phyloP scores from a whole-genome alignment of 179 eudicot species.

The Silene noctiflora region DNA sequence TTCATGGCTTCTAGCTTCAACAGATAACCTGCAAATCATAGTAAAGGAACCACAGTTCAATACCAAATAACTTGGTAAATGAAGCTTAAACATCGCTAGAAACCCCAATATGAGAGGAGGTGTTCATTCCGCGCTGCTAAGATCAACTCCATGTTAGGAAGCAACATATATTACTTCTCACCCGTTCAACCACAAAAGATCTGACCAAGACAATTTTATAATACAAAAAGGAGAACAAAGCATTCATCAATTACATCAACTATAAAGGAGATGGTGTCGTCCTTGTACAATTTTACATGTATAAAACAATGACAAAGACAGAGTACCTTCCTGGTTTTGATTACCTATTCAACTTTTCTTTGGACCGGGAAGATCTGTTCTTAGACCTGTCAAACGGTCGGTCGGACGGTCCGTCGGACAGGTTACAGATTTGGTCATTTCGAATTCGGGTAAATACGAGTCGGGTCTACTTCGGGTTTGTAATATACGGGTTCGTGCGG shows the following conservation, averaged over 20 bases:
- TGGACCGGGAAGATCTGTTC: background rate
- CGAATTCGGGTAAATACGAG: too few relatives aligned
- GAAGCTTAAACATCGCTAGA: conserved; percentile 9
- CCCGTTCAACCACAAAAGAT: background rate
- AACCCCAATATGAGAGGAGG: background rate
- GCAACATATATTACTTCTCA: background rate
- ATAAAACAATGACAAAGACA: too few relatives aligned
- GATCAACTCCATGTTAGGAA: background rate
- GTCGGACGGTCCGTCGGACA: too few relatives aligned
- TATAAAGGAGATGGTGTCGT: background rate
- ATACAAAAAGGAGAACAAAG: background rate
- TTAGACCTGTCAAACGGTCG: too few relatives aligned
- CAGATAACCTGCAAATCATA: conserved; percentile 57
- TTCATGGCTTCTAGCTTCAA: conserved; percentile 62
- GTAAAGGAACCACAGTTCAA: conserved; percentile 18
- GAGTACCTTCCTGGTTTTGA: background rate
- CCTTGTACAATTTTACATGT: background rate
- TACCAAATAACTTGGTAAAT: background rate
- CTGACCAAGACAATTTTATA: background rate
- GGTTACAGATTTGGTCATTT: too few relatives aligned
- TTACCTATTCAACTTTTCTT: background rate
- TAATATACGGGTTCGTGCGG: too few relatives aligned
- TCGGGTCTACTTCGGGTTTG: too few relatives aligned
- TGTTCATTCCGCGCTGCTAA: background rate
- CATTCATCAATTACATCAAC: background rate